Percentiles rank a stretch among this genome's conserved stretches.
phyloP scores from a whole-genome alignment of 2,329 filamentous ascomycete genomes.

The Colletotrichum sp. region DNA sequence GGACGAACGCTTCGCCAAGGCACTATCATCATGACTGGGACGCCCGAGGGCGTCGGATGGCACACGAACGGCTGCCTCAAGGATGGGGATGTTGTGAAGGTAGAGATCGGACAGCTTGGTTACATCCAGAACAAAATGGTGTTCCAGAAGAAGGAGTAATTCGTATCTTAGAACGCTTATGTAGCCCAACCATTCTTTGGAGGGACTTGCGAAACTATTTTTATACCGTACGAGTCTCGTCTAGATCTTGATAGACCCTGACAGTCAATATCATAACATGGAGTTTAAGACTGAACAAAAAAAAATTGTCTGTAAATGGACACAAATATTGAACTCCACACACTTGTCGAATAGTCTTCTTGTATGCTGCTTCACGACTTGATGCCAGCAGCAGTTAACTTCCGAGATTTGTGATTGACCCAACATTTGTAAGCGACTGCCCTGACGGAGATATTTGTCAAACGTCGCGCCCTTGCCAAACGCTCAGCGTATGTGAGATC shows the following conservation, averaged over 20 bases:
- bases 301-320: not conserved
- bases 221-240: not conserved
- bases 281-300: not conserved
- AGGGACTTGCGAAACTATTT: not conserved
- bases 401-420: too few relatives aligned
- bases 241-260: not conserved
- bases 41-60: constrained; percentile 36
- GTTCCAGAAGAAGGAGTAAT: not conserved
- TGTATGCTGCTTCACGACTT: not conserved
- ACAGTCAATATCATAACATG: not conserved
- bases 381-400: not conserved
- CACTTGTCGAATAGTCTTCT: not conserved
- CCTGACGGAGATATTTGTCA: not conserved
- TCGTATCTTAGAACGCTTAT: not conserved
- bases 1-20: constrained; percentile 40
- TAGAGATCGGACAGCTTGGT: not conserved
- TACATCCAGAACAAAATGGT: not conserved
- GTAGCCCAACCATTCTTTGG: not conserved
- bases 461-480: not conserved
- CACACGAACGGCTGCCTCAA: not conserved
- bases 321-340: not conserved
- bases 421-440: not conserved
- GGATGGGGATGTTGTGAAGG: not conserved
- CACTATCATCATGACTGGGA: constrained; percentile 50
- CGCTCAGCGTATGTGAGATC: not conserved